Evolutionary conservation across 805 yeast species (phyloP), one percentile per base, ranked within the genome.

Genomic region (Nakazawaea wyomingensis): DNA sequence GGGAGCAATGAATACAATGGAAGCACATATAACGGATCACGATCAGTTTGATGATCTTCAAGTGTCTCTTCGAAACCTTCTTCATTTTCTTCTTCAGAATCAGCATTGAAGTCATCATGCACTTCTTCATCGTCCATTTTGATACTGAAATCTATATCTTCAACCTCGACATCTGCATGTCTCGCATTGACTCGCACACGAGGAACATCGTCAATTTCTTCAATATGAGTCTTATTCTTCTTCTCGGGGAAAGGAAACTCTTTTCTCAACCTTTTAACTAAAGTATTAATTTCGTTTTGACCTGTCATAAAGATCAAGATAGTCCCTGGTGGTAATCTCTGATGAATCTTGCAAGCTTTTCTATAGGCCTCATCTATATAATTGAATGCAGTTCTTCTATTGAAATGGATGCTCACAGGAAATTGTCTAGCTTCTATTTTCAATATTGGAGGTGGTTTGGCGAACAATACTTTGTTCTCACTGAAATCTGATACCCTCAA

Each of bases 1-100:
- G 99, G 96, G 30, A 93, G 68, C 36, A 93, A 66, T 5, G 99
- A 91, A 61, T 93, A 93, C 24, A 93, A 70, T 0, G 99, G 99
- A 20, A 93, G 68, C 1, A 93, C 97, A 55, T 85, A 87, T 31
- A 93, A 65, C 3, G 96, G 96, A 55, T 85, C 91, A 33, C 71
- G 68, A 2, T 73, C 80, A 0, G 84, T 72, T 57, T 84, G 93
- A 31, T 78, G 86, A 31, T 74, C 82, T 56, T 81, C 89, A 14
- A 80, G 61, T 1, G 71, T 64, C 56, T 88, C 96, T 31, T 88
- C 86, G 49, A 79, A 79, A 0, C 84, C 85, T 54, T 78, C 83
- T 52, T 80, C 82, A 8, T 68, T 76, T 8, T 68, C 76, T 4
- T 68, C 84, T 47, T 76, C 82, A 6, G 68, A 73, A 21, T 71